These are phyloP conservation scores for Cardamine occulta DNA, from an alignment of 345 rosid species.

Conservation along the genomic window DNA sequence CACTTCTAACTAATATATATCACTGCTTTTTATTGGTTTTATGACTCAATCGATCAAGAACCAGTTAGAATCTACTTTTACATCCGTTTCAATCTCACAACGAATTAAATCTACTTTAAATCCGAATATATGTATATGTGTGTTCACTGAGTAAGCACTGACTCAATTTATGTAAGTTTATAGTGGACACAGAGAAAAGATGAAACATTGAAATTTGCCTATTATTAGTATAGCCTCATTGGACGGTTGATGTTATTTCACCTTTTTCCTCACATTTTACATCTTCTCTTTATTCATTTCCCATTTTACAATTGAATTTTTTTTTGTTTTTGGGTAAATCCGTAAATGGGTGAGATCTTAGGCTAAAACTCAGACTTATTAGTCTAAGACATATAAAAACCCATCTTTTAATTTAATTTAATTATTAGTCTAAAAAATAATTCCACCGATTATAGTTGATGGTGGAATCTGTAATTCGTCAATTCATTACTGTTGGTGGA, in stretches of 20 bases:
- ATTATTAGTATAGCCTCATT: slow-evolving; percentile 31
- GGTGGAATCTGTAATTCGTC: neutral
- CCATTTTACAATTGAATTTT: neutral
- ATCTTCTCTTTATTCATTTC: slow-evolving; percentile 18
- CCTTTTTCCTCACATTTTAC: slow-evolving; percentile 2
- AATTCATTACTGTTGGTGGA: neutral
- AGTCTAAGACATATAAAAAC: neutral
- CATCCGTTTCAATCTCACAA: slow-evolving; percentile 12
- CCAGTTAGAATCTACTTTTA: slow-evolving; percentile 11
- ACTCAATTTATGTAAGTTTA: slow-evolving; percentile 15
- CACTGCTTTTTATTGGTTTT: slow-evolving; percentile 7
- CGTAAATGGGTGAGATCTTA: neutral
- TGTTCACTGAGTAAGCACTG: slow-evolving; percentile 14
- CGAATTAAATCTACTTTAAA: slow-evolving; percentile 5
- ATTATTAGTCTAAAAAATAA: neutral
- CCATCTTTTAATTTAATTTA: neutral
- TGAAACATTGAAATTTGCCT: slow-evolving; percentile 24
- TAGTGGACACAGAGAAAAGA: slow-evolving; percentile 29
- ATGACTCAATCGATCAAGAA: slow-evolving; percentile 7
- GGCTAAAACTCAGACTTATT: neutral
- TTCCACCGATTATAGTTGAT: neutral
- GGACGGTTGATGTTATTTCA: slow-evolving; percentile 29
- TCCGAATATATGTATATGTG: slow-evolving; percentile 17
- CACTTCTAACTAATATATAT: neutral
- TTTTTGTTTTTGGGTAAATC: neutral